Evolutionary conservation across 352 stramenopile genomes (phyloP), one percentile per base, ranked within the genome.

Genomic region (Elongisporangium anandrum): DNA sequence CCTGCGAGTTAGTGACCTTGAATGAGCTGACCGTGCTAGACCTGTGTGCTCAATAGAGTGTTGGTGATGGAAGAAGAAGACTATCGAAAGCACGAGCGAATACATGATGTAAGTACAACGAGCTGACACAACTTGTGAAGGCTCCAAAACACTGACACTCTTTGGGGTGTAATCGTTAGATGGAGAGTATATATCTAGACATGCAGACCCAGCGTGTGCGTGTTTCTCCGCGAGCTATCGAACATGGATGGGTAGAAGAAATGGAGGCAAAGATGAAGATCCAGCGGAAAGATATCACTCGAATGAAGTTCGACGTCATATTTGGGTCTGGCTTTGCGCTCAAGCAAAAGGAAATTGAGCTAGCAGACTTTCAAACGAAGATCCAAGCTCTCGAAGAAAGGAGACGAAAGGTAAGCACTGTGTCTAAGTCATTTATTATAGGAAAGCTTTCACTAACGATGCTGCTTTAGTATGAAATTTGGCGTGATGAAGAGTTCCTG

Each of bases 181-280:
- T 94, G 73, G 81, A 94, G 63, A 79, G 75, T 23, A 88, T 90
- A 41, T 94, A 86, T 48, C 61, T 92, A 26, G 85, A 94, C 54
- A 94, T 92, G 85, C 75, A 89, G 56, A 85, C 72, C 0, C 85
- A 94, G 60, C 73, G 79, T 1, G 69, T 88, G 57, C 79, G 80
- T 10, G 71, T 94, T 13, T 94, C 81, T 1, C 81, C 85, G 1
- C 75, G 85, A 10, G 85, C 85, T 3, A 92, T 94, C 26, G 79
- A 90, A 22, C 79, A 92, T 8, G 85, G 85, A 1, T 94, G 81
- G 85, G 77, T 94, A 1, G 80, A 90, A 70, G 81, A 90, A 45
- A 92, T 94, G 81, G 81, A 94, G 39, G 66, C 66, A 2, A 91
- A 91, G 55, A 86, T 91, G 66, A 73, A 81, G 8, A 23, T 61